A percentile compares a stretch with the other conserved stretches of the same genome.
phyloP scores from a whole-genome alignment of 2,329 filamentous ascomycete species.

The Sporothrix pallida region DNA sequence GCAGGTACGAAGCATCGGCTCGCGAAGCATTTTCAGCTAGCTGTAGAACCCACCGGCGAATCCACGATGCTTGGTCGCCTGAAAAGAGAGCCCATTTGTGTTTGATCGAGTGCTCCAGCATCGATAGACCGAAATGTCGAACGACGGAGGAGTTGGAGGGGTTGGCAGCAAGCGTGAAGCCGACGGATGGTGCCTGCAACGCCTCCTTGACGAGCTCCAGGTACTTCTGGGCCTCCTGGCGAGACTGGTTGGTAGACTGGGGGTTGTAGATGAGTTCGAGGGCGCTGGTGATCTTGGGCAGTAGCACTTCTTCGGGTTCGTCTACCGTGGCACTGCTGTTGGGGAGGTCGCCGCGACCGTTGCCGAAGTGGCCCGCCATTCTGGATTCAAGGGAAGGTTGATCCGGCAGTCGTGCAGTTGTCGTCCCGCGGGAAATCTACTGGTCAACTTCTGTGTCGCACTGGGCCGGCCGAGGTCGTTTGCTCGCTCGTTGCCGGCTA shows the following conservation, averaged over 20 bases:
- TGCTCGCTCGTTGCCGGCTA: constrained; percentile 8
- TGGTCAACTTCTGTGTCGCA: background rate
- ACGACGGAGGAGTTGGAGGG: constrained; percentile 77
- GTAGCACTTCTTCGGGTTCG: constrained; percentile 44
- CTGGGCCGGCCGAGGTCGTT: background rate
- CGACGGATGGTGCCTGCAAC: constrained; percentile 80
- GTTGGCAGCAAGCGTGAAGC: constrained; percentile 81
- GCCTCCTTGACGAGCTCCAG: constrained; percentile 85
- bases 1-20: constrained; percentile 78
- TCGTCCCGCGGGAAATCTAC: background rate
- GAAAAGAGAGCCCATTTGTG: constrained; percentile 81
- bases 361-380: constrained; percentile 34
- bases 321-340: constrained; percentile 22
- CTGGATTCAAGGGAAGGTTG: background rate
- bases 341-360: constrained; percentile 42
- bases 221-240: constrained; percentile 81
- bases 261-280: constrained; percentile 87
- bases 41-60: constrained; percentile 78
- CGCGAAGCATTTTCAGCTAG: constrained; percentile 74
- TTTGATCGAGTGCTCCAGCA: constrained; percentile 87
- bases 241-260: constrained; percentile 77
- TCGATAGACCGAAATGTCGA: constrained; percentile 89
- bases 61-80: constrained; percentile 66
- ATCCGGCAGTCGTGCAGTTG: background rate
- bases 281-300: constrained; percentile 78